Evolutionary conservation across 768 basidiomycete genomes (phyloP).

Genomic region (Mycena galopus): DNA sequence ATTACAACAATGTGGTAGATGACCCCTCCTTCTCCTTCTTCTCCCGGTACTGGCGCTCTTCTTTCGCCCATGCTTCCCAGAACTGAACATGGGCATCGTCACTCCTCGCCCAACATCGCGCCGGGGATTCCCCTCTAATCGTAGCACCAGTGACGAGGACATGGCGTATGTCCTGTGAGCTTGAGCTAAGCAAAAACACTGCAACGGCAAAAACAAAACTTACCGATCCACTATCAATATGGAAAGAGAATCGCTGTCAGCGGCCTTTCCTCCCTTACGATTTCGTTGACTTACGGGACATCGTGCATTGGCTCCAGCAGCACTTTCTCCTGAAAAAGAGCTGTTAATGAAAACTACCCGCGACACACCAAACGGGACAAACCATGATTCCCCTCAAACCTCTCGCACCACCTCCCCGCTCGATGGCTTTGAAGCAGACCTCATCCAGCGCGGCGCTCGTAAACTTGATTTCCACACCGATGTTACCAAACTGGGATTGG

Average conservation of each 20-base stretch:
- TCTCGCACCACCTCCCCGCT: slow-evolving; percentile 91
- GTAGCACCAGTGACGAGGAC: slow-evolving; percentile 85
- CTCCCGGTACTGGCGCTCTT: slow-evolving; percentile 58
- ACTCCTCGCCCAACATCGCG: slow-evolving; percentile 82
- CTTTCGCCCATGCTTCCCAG: slow-evolving; percentile 83
- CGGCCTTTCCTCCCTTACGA: neutral
- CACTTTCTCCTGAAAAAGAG: slow-evolving; percentile 72
- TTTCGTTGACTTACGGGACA: slow-evolving; percentile 72
- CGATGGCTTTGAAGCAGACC: slow-evolving; percentile 82
- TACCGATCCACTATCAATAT: slow-evolving; percentile 71
- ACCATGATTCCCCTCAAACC: slow-evolving; percentile 93
- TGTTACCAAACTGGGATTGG: slow-evolving; percentile 84
- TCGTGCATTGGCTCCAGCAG: slow-evolving; percentile 95
- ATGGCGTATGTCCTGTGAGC: slow-evolving; percentile 76
- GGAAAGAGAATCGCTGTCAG: slow-evolving; percentile 11
- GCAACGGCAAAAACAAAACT: slow-evolving; percentile 40
- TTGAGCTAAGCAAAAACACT: slow-evolving; percentile 1
- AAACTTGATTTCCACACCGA: slow-evolving; percentile 89
- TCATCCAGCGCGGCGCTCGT: slow-evolving; percentile 84
- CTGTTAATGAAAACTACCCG: neutral
- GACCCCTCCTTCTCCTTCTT: slow-evolving; percentile 8
- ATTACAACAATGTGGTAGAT: slow-evolving; percentile 26
- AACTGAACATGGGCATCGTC: slow-evolving; percentile 68
- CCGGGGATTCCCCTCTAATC: slow-evolving; percentile 71
- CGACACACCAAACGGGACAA: slow-evolving; percentile 30